phyloP scores from a whole-genome alignment of 768 basidiomycete species.

The Boletellus sp. region DNA sequence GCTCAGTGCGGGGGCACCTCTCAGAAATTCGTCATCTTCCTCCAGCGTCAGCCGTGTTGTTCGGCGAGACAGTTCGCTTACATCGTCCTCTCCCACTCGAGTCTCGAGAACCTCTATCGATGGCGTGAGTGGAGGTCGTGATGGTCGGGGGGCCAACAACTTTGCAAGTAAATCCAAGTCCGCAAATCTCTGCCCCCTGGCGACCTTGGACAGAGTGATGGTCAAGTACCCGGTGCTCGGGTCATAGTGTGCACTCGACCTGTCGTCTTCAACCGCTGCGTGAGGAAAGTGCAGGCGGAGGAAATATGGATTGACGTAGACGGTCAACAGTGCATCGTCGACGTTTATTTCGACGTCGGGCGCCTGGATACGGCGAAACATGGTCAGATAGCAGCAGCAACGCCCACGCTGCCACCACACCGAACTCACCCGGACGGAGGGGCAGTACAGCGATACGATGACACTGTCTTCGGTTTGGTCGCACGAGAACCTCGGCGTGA shows the following conservation, averaged over 20 bases:
- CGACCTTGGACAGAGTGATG: slow-evolving; percentile 67
- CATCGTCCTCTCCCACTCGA: slow-evolving; percentile 22
- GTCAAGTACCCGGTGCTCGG: slow-evolving; percentile 74
- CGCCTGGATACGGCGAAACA: slow-evolving; percentile 49
- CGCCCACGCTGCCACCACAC: neutral
- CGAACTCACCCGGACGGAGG: slow-evolving; percentile 60
- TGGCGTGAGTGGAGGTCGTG: slow-evolving; percentile 31
- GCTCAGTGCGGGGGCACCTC: slow-evolving; percentile 39
- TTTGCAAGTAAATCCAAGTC: slow-evolving; percentile 80
- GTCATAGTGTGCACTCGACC: slow-evolving; percentile 70
- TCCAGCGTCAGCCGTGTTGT: slow-evolving; percentile 49
- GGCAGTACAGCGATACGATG: slow-evolving; percentile 61
- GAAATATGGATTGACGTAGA: slow-evolving; percentile 84
- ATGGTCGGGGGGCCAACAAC: slow-evolving; percentile 63
- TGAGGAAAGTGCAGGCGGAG: slow-evolving; percentile 75
- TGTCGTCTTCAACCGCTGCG: slow-evolving; percentile 57
- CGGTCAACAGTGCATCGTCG: slow-evolving; percentile 62
- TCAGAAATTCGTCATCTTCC: slow-evolving; percentile 49
- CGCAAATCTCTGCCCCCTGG: slow-evolving; percentile 61
- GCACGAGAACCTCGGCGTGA: slow-evolving; percentile 74
- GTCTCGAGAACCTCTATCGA: slow-evolving; percentile 58
- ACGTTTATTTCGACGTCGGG: slow-evolving; percentile 78
- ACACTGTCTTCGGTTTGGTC: slow-evolving; percentile 57
- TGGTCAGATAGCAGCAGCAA: slow-evolving; percentile 13
- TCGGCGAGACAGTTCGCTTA: slow-evolving; percentile 41